Evolutionary conservation across 768 basidiomycete species (phyloP).

Genomic region (Lenzites betulinus): DNA sequence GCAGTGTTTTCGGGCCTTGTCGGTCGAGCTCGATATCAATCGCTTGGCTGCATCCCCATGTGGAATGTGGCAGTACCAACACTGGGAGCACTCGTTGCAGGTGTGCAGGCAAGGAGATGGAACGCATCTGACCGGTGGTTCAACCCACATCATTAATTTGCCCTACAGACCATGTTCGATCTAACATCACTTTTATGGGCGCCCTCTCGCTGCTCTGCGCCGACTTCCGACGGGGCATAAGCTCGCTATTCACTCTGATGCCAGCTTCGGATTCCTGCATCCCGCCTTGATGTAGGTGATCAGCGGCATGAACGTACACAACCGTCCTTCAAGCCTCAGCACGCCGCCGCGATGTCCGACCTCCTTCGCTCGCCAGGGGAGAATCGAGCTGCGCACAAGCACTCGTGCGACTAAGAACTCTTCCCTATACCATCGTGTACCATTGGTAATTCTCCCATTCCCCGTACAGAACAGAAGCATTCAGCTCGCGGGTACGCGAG

Average conservation of each 20-base stretch:
- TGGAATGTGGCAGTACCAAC: neutral
- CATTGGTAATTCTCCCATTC: neutral
- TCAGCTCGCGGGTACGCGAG: neutral
- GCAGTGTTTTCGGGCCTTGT: neutral
- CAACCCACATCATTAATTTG: too few relatives aligned
- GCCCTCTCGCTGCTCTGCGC: neutral
- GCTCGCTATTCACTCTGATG: neutral
- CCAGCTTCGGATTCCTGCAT: neutral
- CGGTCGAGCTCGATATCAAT: neutral
- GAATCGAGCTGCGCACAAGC: neutral
- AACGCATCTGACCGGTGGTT: too few relatives aligned
- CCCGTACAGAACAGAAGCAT: neutral
- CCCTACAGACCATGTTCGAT: too few relatives aligned
- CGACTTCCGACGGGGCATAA: neutral
- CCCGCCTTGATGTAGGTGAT: neutral
- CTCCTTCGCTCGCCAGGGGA: neutral
- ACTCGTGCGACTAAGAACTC: neutral
- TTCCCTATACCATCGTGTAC: neutral
- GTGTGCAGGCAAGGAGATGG: too few relatives aligned
- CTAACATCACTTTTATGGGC: too few relatives aligned
- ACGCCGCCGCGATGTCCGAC: neutral
- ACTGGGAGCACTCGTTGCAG: too few relatives aligned
- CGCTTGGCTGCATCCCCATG: neutral
- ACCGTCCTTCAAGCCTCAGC: neutral
- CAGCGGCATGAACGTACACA: neutral